Conservation (phyloP, 345 rosid species). For the Murraya paniculata region DNA sequence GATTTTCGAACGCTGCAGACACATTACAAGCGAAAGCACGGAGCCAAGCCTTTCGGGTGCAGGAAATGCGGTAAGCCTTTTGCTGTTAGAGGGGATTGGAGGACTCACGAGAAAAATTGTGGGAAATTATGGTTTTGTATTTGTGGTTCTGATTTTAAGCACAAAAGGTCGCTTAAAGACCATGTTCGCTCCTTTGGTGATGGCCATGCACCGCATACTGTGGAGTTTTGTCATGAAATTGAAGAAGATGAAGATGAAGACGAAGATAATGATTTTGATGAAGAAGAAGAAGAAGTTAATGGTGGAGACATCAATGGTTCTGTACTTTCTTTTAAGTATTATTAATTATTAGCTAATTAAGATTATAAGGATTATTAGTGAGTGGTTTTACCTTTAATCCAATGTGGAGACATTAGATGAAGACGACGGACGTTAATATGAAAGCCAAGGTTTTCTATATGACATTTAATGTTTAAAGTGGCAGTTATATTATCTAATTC, state of each 20-base stretch:
- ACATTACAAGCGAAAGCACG: slow-evolving; percentile 86
- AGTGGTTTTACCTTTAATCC: no score
- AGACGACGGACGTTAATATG: no score
- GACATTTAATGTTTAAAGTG: slow-evolving; percentile 24
- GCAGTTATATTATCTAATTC: slow-evolving; percentile 12
- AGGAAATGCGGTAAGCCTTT: slow-evolving; percentile 54
- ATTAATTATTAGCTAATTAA: neutral
- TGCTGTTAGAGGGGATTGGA: slow-evolving; percentile 70
- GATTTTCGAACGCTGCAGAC: slow-evolving; percentile 94
- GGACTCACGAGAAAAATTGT: slow-evolving; percentile 72
- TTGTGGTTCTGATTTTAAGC: slow-evolving; percentile 70
- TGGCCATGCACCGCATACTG: slow-evolving; percentile 48
- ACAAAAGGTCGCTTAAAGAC: slow-evolving; percentile 68
- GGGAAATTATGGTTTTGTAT: slow-evolving; percentile 66
- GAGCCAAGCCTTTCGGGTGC: slow-evolving; percentile 64
- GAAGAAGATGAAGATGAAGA: slow-evolving; percentile 36
- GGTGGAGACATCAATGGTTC: slow-evolving; percentile 7
- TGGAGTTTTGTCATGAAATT: slow-evolving; percentile 25
- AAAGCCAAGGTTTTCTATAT: slow-evolving; percentile 20
- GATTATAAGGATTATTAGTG: no score
- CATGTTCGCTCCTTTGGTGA: slow-evolving; percentile 65
- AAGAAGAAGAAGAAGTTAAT: slow-evolving; percentile 24
- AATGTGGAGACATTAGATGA: no score
- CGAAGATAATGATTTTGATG: slow-evolving; percentile 18
- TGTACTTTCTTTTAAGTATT: slow-evolving; percentile 3